phyloP scores from a whole-genome alignment of 2,329 filamentous ascomycete species.

The Pseudogymnoascus sp. region DNA sequence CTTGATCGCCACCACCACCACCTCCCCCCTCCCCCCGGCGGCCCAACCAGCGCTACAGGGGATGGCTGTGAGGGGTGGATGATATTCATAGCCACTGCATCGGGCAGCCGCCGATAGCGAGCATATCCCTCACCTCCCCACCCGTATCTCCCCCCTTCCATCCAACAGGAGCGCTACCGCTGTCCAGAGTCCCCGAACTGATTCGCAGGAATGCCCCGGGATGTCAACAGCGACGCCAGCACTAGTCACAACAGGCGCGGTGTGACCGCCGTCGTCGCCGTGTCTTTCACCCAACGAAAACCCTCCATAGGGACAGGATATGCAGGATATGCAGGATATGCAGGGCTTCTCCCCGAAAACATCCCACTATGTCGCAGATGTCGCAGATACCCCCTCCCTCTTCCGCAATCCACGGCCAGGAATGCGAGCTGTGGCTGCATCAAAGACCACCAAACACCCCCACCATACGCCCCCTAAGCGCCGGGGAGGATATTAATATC shows the following conservation, averaged over 20 bases:
- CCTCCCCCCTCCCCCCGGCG: no score
- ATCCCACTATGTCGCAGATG: background rate
- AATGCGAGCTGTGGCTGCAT: background rate
- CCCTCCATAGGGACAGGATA: background rate
- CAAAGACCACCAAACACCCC: background rate
- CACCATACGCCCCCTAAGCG: background rate
- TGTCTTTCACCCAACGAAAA: background rate
- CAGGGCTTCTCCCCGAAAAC: background rate
- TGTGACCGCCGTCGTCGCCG: background rate
- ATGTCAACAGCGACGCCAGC: background rate
- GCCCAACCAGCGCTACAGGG: background rate
- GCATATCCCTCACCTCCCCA: background rate
- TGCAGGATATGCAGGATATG: background rate
- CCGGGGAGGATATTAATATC: background rate
- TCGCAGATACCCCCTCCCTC: background rate
- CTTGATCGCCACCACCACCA: background rate
- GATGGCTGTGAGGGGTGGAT: background rate
- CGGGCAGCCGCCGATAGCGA: background rate
- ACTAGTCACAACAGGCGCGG: background rate
- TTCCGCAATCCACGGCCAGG: background rate
- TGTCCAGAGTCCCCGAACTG: background rate
- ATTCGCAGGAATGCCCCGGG: background rate
- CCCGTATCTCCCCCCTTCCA: background rate
- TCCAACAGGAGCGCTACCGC: background rate
- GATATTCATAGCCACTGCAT: background rate